Evolutionary conservation across 129 eudicot species (phyloP).

Genomic region (Artemisia annua): DNA sequence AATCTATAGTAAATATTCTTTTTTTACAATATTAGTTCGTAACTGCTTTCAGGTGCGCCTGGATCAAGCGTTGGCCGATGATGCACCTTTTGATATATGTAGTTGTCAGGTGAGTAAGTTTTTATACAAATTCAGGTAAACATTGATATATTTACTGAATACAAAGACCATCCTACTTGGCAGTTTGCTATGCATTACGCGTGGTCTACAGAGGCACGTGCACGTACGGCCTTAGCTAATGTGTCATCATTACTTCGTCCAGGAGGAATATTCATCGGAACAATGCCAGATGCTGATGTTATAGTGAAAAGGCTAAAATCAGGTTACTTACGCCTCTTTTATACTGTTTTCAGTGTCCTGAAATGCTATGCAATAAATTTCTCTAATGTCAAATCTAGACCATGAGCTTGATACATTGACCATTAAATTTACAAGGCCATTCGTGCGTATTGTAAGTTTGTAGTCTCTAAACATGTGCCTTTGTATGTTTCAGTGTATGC

Average conservation of each 20-base stretch:
- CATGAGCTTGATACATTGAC: slow-evolving; percentile 6
- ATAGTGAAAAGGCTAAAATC: slow-evolving; percentile 90
- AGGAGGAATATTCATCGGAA: slow-evolving; percentile 96
- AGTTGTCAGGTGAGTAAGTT: slow-evolving; percentile 80
- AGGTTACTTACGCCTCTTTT: slow-evolving; percentile 48
- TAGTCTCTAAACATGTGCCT: background rate
- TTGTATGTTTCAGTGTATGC: background rate
- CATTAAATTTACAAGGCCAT: background rate
- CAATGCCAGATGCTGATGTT: slow-evolving; percentile 99
- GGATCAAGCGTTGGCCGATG: slow-evolving; percentile 81
- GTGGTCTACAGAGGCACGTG: slow-evolving; percentile 95
- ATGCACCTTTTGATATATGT: slow-evolving; percentile 92
- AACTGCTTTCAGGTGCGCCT: slow-evolving; percentile 60
- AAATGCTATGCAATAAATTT: background rate
- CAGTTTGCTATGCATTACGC: slow-evolving; percentile 26
- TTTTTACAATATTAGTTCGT: background rate
- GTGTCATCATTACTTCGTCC: slow-evolving; percentile 98
- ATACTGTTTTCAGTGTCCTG: background rate
- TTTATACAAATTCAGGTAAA: background rate
- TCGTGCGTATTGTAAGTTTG: background rate
- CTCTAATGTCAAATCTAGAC: background rate
- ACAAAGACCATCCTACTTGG: background rate
- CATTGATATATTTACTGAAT: background rate
- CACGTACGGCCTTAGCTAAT: slow-evolving; percentile 93
- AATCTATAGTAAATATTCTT: background rate